phyloP scores from a whole-genome alignment of 352 stramenopile genomes.

The Phytophthora fragariaefolia region DNA sequence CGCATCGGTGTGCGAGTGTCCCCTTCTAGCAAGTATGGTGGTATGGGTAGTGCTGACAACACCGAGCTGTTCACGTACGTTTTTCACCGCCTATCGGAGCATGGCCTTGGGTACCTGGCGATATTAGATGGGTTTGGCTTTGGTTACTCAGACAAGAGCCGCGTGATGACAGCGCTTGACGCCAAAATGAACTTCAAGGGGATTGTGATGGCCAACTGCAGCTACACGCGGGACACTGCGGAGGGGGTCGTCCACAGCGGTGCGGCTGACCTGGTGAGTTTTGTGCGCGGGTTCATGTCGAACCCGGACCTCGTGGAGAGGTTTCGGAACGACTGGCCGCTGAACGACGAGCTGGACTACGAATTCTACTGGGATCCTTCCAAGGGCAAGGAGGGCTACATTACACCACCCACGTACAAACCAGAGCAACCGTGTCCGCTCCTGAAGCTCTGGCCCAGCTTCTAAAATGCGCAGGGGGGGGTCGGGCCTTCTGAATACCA shows the following conservation, averaged over 20 bases:
- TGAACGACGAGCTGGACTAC: conserved; percentile 30
- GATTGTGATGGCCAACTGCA: conserved; percentile 34
- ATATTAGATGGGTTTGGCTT: conserved; percentile 43
- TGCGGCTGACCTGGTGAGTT: conserved; percentile 34
- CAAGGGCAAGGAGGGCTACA: conserved; percentile 35
- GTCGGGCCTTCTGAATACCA: too few relatives aligned
- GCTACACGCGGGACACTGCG: conserved; percentile 31
- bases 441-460: conserved; percentile 13
- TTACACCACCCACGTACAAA: conserved; percentile 25
- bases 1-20: conserved; percentile 42
- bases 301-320: conserved; percentile 36
- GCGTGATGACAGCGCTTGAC: conserved; percentile 31
- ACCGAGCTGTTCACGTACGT: conserved; percentile 48
- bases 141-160: conserved; percentile 35
- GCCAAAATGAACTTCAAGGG: conserved; percentile 35
- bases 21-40: conserved; percentile 37
- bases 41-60: conserved; percentile 43
- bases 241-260: conserved; percentile 30
- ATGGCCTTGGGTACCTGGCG: conserved; percentile 33
- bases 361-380: conserved; percentile 37
- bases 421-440: conserved; percentile 6
- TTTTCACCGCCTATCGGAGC: conserved; percentile 33
- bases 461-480: conserved; percentile 11
- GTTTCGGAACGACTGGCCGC: conserved; percentile 25
- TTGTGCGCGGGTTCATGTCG: conserved; percentile 31